phyloP scores from a whole-genome alignment of 169 alveolate species.

The Perkinsus chesapeaki region DNA sequence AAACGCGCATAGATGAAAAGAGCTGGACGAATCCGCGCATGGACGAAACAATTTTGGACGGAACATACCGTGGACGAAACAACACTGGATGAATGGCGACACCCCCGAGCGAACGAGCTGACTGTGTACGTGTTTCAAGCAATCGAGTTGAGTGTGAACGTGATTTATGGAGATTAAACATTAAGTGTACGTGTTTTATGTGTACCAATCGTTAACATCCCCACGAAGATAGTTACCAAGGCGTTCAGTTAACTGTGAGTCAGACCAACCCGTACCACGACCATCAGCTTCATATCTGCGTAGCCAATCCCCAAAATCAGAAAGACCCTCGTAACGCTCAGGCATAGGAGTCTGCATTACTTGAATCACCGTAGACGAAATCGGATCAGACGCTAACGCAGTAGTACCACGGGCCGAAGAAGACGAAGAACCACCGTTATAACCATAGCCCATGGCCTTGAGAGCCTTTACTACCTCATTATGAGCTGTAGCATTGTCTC shows the following conservation, averaged over 20 bases:
- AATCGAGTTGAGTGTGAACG: too few species aligned
- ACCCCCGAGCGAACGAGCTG: too few species aligned
- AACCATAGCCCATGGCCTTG: background rate
- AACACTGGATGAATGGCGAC: too few species aligned
- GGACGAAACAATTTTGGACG: too few species aligned
- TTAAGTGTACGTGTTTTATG: too few species aligned
- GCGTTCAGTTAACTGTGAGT: background rate
- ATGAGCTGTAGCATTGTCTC: background rate
- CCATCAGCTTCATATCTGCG: background rate
- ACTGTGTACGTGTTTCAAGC: too few species aligned
- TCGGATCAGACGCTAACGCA: background rate
- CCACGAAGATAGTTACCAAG: background rate
- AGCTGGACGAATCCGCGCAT: too few species aligned
- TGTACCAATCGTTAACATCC: too few species aligned
- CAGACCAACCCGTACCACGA: background rate
- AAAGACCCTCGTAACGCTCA: background rate
- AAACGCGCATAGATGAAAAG: too few species aligned
- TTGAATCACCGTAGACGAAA: background rate
- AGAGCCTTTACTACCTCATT: background rate
- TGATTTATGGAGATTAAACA: too few species aligned
- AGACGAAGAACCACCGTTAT: background rate
- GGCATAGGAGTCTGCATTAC: background rate
- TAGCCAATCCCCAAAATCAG: background rate
- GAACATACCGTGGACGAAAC: too few species aligned
- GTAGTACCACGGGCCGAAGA: background rate